Evolutionary conservation across 495 filamentous ascomycete species (phyloP), one percentile per base, ranked within the genome.

Genomic region (Annulohypoxylon stygium): DNA sequence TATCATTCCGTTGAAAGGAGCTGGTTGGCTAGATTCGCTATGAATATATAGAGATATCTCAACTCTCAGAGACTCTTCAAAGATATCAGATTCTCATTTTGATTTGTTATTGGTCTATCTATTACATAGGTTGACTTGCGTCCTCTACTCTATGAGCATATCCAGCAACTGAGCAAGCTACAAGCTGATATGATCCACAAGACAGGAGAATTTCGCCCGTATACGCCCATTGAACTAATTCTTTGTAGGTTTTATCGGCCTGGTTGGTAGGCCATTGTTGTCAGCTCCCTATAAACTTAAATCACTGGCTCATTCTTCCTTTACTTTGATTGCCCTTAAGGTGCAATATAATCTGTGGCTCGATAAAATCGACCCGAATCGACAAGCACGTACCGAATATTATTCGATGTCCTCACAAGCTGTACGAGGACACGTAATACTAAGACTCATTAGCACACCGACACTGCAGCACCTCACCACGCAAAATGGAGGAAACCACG

Each of bases 401-500:
- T 11, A 7, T 5, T 9, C 4, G 3, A 18, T 23, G 14, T 14
- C 12, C 39, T 76, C 53, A 78, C 10, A 61, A 18, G 36, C 78
- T 80, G 51, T 75, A 75, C 5, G 72, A 79, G 63, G 75, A 77
- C 23, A 81, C 79, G 57, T 80, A 80, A 59, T 80, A 82, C 78
- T 79, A 59, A 1, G 59, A 65, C 45, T 25, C 9, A 48, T 62
- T 43, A 68, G 65, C n/a, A 57, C 36, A 57, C 16, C 14, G 30
- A 34, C 20, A 16, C 23, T 10, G 1, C 20, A 30, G 30, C 30
- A 30, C 30, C 5, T 30, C 30, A 30, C 30, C 14, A 23, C 41
- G 61, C 1, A 34, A 54, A 6, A 50, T 14, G 12, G 11, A 14
- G 12, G 12, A 1, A 14, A 1, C 39, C 30, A 30, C 57, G n/a